Percentiles rank a stretch among this genome's conserved stretches.
Conservation (phyloP, 1,284 basidiomycete genomes). For the Sporisorium reilianum region DNA sequence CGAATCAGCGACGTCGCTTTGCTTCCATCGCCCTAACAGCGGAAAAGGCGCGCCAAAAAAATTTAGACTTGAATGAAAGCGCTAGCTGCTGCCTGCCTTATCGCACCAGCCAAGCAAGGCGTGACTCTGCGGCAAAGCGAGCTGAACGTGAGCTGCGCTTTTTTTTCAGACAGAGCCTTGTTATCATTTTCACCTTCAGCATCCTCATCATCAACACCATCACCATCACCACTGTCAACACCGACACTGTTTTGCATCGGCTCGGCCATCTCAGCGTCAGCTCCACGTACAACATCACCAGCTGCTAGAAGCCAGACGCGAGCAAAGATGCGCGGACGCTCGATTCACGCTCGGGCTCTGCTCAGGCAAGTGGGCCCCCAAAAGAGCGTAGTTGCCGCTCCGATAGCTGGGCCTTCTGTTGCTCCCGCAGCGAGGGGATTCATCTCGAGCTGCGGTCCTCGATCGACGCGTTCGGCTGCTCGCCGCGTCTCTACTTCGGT, state of each 20-base stretch:
- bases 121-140: conserved; percentile 4
- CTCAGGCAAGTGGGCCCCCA: conserved; percentile 31
- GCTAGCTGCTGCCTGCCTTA: conserved; percentile 3
- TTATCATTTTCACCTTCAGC: not conserved
- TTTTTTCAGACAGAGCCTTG: conserved; percentile 1
- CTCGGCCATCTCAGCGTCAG: conserved; percentile 7
- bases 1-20: conserved; percentile 24
- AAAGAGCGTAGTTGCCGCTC: conserved; percentile 18
- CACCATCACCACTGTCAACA: not conserved
- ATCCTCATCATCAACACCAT: not conserved
- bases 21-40: conserved; percentile 15
- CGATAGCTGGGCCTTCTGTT: conserved; percentile 29
- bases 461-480: conserved; percentile 30
- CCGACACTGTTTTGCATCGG: too few species aligned
- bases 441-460: conserved; percentile 38
- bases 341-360: conserved; percentile 46
- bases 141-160: conserved; percentile 1
- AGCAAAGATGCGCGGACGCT: conserved; percentile 47
- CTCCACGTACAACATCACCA: not conserved
- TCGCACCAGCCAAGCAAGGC: conserved; percentile 6
- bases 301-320: conserved; percentile 13
- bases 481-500: conserved; percentile 34
- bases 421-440: conserved; percentile 21
- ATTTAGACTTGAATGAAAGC: conserved; percentile 3
- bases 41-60: not conserved